Conservation (phyloP, 495 filamentous ascomycete species). For the Geopyxis carbonaria region DNA sequence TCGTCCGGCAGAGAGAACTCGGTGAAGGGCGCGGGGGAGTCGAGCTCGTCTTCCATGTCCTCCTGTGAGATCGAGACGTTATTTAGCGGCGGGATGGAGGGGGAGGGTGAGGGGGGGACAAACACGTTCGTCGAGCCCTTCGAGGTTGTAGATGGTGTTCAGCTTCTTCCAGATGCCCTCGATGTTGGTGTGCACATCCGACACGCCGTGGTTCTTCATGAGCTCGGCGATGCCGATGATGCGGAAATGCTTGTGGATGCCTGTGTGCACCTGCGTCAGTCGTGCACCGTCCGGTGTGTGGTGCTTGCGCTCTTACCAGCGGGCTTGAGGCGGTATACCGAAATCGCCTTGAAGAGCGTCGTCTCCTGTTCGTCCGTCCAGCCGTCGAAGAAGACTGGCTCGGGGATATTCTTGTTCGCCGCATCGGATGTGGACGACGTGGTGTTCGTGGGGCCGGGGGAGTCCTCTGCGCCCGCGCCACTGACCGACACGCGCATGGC, state of each 20-base stretch:
- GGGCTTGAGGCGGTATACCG: conserved; percentile 74
- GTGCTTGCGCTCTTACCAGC: conserved; percentile 50
- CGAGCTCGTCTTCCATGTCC: conserved; percentile 43
- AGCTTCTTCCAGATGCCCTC: conserved; percentile 87
- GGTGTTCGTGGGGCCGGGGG: conserved; percentile 29
- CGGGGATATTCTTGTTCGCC: conserved; percentile 5
- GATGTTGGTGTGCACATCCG: conserved; percentile 66
- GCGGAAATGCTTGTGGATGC: conserved; percentile 94
- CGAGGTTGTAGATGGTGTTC: conserved; percentile 65
- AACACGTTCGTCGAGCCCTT: conserved; percentile 62
- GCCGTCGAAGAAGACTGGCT: conserved; percentile 42
- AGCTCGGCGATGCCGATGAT: conserved; percentile 79
- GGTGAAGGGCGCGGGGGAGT: conserved; percentile 33
- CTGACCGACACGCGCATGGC: conserved; percentile 4
- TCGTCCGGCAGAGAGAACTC: conserved; percentile 63
- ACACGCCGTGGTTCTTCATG: conserved; percentile 73
- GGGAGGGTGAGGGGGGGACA: conserved; percentile 4
- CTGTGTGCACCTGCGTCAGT: conserved; percentile 37
- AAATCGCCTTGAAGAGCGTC: conserved; percentile 66
- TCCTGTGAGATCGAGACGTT: conserved; percentile 37
- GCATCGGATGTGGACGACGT: conserved; percentile 15
- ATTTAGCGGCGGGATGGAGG: conserved; percentile 2
- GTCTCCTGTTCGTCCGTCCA: conserved; percentile 96
- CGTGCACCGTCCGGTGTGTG: background rate
- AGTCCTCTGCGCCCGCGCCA: conserved; percentile 6